Evolutionary conservation across 441 rosid genomes (phyloP).

Genomic region (Populus hybrid): DNA sequence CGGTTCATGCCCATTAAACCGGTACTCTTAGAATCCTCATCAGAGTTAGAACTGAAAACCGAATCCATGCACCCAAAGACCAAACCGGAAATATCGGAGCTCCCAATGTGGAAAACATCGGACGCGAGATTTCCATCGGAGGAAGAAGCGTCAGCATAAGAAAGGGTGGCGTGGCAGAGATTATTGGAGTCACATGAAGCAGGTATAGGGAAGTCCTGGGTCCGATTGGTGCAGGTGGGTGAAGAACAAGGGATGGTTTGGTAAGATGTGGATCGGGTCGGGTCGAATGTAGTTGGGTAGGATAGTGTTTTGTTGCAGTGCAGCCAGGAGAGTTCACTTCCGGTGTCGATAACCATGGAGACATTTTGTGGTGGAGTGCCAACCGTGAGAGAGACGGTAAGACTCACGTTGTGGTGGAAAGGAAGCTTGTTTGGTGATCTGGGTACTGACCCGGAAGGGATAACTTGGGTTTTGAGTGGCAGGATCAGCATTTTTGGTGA

Average conservation of each 20-base stretch:
- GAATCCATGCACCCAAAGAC: constrained; percentile 84
- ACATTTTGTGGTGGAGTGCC: constrained; percentile 89
- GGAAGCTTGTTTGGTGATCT: constrained; percentile 66
- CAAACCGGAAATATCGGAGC: constrained; percentile 38
- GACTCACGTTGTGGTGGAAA: constrained; percentile 77
- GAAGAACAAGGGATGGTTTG: constrained; percentile 62
- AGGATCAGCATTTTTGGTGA: constrained; percentile 34
- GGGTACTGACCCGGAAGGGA: constrained; percentile 38
- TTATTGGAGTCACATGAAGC: constrained; percentile 70
- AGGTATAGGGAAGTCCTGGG: constrained; percentile 74
- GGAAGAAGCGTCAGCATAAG: constrained; percentile 83
- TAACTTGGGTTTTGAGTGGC: constrained; percentile 53
- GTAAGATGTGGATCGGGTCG: constrained; percentile 61
- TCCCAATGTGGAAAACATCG: constrained; percentile 57
- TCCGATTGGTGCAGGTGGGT: constrained; percentile 56
- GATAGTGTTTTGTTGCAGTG: constrained; percentile 53
- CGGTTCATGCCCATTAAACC: constrained; percentile 92
- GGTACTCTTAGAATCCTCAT: constrained; percentile 59
- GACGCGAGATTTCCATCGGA: constrained; percentile 80
- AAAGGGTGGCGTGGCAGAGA: constrained; percentile 74
- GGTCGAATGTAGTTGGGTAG: constrained; percentile 46
- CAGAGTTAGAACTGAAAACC: constrained; percentile 57
- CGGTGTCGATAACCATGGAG: constrained; percentile 86
- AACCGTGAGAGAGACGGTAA: constrained; percentile 65
- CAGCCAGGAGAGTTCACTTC: constrained; percentile 92